Evolutionary conservation across 768 basidiomycete genomes (phyloP).

Genomic region (Lactifluus pinguis): DNA sequence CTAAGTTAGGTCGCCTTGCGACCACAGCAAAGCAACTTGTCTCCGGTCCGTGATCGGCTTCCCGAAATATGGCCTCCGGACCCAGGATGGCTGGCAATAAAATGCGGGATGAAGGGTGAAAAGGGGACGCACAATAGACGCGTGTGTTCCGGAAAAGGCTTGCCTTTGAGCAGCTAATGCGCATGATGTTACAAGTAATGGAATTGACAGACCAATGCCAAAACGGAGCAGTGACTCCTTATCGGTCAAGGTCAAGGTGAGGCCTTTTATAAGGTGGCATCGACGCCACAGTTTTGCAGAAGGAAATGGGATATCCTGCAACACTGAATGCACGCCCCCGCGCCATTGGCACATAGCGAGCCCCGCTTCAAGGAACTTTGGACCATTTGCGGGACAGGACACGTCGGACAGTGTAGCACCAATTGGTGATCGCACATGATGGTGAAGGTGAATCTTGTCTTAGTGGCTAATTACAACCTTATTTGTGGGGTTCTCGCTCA

Average conservation of each 20-base stretch:
- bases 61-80: not conserved
- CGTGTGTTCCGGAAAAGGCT: slow-evolving; percentile 45
- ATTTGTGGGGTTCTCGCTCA: too few species aligned
- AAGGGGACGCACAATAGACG: slow-evolving; percentile 46
- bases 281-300: not conserved
- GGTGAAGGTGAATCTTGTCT: too few species aligned
- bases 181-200: not conserved
- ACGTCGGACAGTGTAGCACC: too few species aligned
- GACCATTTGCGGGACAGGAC: too few species aligned
- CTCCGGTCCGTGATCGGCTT: too few species aligned
- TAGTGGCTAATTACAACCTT: too few species aligned
- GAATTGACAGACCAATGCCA: not conserved
- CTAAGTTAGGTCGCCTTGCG: not conserved
- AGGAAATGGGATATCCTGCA: not conserved
- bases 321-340: not conserved
- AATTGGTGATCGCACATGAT: too few species aligned
- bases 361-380: too few species aligned
- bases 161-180: not conserved
- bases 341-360: too few species aligned
- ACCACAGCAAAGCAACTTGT: too few species aligned
- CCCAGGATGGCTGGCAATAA: not conserved
- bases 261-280: not conserved
- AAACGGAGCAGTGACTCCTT: not conserved
- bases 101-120: not conserved
- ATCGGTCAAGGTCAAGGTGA: not conserved